Base-by-base conservation (phyloP, 208 protist genomes). In the Lotmaria passim region DNA sequence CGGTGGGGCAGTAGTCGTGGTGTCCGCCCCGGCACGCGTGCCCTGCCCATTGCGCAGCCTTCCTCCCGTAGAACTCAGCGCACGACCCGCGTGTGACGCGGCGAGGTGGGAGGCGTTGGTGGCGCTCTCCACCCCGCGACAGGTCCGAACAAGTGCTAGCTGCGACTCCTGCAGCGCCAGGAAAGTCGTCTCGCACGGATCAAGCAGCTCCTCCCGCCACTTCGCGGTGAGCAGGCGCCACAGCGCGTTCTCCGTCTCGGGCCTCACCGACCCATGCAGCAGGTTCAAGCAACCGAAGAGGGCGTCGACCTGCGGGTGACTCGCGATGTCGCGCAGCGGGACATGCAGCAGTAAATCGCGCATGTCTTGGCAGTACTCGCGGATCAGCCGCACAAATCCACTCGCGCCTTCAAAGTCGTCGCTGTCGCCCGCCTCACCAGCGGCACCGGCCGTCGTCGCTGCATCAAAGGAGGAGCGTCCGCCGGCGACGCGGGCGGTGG, bases 161-260 rank as follows among this genome's bases (percentile, higher is more conserved):
- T 87, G 73, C 55, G 73, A 41, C 28, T 31, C 11, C 47, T 90
- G 87, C 33, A 62, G 48, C 34, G 65, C 4, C 19, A 74, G 36
- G 50, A 93, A 89, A 21, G 38, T 38, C 19, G 30, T 21, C 41
- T 80, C 65, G 26, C 65, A 19, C 7, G 85, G 79, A 7, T 59
- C 41, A 8, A 91, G n/a, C 14, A 86, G 68, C 65, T 93, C 88
- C 17, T 21, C 46, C 34, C n/a, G 52, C 78, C 81, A 88, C 67
- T 79, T 81, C 23, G 28, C n/a, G 2, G 61, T 56, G 30, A 93
- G 55, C 30, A 82, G 63, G 30, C n/a, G 24, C 82, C 84, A 93
- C 41, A 93, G 57, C 43, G 6, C 53, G 31, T 73, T 34, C 56
- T 72, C 67, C 14, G 55, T 66, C 12, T 36, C 46, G 47, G 62